A percentile compares a stretch with the other conserved stretches of the same genome.
Conservation (phyloP, 2,329 filamentous ascomycete species). For the Hypoxylon sp. region DNA sequence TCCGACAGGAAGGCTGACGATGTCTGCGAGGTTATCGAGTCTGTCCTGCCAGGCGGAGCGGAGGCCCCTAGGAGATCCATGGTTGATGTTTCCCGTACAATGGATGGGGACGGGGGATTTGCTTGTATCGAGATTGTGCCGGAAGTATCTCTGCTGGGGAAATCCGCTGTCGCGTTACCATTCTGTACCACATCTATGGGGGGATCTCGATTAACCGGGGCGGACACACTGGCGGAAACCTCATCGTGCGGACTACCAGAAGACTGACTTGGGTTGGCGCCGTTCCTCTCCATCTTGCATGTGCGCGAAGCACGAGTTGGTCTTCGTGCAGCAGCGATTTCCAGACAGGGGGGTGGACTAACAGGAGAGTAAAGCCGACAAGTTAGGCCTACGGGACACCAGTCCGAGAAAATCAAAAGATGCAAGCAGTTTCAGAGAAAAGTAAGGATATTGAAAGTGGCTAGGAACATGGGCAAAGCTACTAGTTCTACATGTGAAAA, state of each 20-base stretch:
- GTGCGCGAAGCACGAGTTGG: slow-evolving; percentile 14
- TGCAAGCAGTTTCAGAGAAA: slow-evolving; percentile 15
- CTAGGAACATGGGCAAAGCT: slow-evolving; percentile 23
- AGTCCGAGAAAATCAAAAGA: slow-evolving; percentile 16
- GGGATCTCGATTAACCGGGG: slow-evolving; percentile 25
- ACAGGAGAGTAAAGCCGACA: slow-evolving; percentile 21
- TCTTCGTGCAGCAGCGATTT: slow-evolving; percentile 17
- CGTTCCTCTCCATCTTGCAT: slow-evolving; percentile 31
- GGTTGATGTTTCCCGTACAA: slow-evolving; percentile 29
- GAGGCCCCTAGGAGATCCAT: slow-evolving; percentile 36
- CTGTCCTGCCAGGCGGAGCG: slow-evolving; percentile 35
- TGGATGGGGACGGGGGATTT: slow-evolving; percentile 26
- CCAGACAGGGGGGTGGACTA: slow-evolving; percentile 15
- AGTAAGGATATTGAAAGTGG: slow-evolving; percentile 16
- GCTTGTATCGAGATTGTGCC: slow-evolving; percentile 29
- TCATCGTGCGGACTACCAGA: slow-evolving; percentile 23
- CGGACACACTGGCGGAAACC: slow-evolving; percentile 16
- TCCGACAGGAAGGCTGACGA: slow-evolving; percentile 33
- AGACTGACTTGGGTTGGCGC: slow-evolving; percentile 18
- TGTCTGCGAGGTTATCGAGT: slow-evolving; percentile 37
- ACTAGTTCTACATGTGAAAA: slow-evolving; percentile 33
- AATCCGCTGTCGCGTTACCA: slow-evolving; percentile 20
- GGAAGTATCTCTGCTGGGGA: slow-evolving; percentile 28
- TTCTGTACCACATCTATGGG: slow-evolving; percentile 22
- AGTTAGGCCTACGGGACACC: slow-evolving; percentile 16